Base-by-base conservation (phyloP, 306 rosid genomes). In the Quercus robur region DNA sequence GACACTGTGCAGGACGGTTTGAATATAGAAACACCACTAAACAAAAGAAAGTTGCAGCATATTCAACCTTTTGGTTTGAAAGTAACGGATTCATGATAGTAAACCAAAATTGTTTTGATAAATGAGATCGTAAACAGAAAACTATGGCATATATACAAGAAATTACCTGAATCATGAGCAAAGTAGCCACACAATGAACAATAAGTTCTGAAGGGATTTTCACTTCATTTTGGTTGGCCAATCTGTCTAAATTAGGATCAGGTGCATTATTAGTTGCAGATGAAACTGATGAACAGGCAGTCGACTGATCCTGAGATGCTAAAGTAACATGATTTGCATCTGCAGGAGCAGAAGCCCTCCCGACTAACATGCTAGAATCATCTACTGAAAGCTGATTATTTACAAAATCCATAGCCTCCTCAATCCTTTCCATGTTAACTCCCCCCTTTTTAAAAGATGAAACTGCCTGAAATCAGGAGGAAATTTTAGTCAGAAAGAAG, bases 121-220 rank as follows among this genome's bases (percentile, higher is more conserved):
- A 41, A 41, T 41, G 31, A 17, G 31, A 10, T 25, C 2, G 6
- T 64, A 18, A 51, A 75, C 26, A 25, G 44, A 59, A 77, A 56
- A 73, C 13, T 58, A 74, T 3, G 41, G 64, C 52, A 70, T 3
- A 14, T 23, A 19, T 6, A 11, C 18, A 30, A 44, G 57, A 56
- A 76, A 41, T 73, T 86, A 93, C 99, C 99, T 93, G 97, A 88
- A 93, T 91, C 97, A 90, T 88, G 84, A 93, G 84, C 82, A 91
- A 82, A 58, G 95, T 91, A 23, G 97, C 94, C 33, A 93, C 89
- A 88, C 97, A 93, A 76, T 86, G 91, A 81, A 92, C 87, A 74
- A 93, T 91, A 56, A 93, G 95, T 71, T 94, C 95, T 25, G 95
- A 87, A 80, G 94, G 97, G 82, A 91, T 67, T 85, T 89, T 85